A percentile compares a stretch with the other conserved stretches of the same genome.
Conservation (phyloP, 139 green algal species). For the Chlamydomonas asymmetrica region DNA sequence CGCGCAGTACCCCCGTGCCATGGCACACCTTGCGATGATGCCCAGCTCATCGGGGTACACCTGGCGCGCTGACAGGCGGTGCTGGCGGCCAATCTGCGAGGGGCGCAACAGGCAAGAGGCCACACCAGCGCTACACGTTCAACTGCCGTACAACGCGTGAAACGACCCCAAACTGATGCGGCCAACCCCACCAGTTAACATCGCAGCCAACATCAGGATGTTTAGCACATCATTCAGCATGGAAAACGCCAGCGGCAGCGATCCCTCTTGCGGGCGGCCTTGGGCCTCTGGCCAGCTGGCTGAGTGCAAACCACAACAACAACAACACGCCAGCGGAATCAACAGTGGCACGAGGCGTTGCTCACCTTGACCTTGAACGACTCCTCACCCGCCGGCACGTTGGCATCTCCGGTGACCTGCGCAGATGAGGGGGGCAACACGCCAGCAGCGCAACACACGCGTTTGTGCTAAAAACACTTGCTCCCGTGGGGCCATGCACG, state of each 20-base stretch:
- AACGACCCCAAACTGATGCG: too few species aligned
- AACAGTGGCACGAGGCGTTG: neutral
- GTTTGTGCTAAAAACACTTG: too few species aligned
- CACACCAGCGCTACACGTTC: neutral
- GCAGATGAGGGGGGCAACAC: neutral
- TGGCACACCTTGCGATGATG: slow-evolving; percentile 55
- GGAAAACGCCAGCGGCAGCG: too few species aligned
- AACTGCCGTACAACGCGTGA: too few species aligned
- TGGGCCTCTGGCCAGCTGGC: too few species aligned
- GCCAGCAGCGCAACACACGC: too few species aligned
- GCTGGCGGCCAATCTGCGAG: slow-evolving; percentile 31
- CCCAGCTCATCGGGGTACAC: slow-evolving; percentile 87
- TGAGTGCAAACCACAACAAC: neutral
- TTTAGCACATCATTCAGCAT: too few species aligned
- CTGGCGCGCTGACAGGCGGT: slow-evolving; percentile 30
- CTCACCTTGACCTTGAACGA: slow-evolving; percentile 80
- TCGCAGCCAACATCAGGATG: too few species aligned
- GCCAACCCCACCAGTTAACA: too few species aligned
- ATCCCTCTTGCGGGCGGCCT: too few species aligned
- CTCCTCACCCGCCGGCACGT: slow-evolving; percentile 81
- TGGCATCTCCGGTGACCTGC: slow-evolving; percentile 84
- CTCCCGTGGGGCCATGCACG: too few species aligned
- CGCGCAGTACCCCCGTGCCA: too few species aligned
- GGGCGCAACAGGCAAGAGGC: neutral
- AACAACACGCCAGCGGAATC: neutral